These are phyloP conservation scores for Candida qinlingensis DNA, from an alignment of 805 yeast genomes.

Conservation along the genomic window DNA sequence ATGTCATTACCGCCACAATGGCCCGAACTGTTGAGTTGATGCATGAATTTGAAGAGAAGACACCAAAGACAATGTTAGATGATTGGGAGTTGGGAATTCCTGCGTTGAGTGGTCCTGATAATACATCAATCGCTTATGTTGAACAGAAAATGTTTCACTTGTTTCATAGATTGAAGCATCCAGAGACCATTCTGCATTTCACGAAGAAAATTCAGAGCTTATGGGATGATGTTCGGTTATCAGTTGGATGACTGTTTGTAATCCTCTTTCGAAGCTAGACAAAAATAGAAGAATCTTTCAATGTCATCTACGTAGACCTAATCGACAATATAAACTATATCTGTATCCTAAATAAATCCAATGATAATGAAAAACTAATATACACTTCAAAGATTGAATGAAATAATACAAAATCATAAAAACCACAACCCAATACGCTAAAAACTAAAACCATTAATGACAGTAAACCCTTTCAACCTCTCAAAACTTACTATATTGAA, in stretches of 20 bases:
- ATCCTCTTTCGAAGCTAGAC: no score
- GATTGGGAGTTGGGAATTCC: constrained; percentile 21
- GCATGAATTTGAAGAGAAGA: constrained; percentile 6
- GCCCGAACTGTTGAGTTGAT: constrained; percentile 21
- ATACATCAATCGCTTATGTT: constrained; percentile 3
- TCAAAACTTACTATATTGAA: background rate
- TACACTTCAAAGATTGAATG: no score
- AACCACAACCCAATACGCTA: no score
- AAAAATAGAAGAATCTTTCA: no score
- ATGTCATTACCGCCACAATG: constrained; percentile 27
- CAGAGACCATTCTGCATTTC: background rate
- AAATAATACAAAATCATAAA: no score
- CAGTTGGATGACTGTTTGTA: background rate
- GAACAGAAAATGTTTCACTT: constrained; percentile 8
- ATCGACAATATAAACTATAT: no score
- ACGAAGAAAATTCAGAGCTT: background rate
- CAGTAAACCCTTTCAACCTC: no score
- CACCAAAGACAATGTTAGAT: constrained; percentile 4
- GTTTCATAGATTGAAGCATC: constrained; percentile 4
- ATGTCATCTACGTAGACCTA: no score
- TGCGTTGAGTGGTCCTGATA: constrained; percentile 3
- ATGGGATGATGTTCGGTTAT: constrained; percentile 7
- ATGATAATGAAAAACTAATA: no score
- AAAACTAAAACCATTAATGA: no score
- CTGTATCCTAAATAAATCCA: no score